These are phyloP conservation scores for Solanum tarijense DNA, from an alignment of 257 asterid species.

Conservation along the genomic window DNA sequence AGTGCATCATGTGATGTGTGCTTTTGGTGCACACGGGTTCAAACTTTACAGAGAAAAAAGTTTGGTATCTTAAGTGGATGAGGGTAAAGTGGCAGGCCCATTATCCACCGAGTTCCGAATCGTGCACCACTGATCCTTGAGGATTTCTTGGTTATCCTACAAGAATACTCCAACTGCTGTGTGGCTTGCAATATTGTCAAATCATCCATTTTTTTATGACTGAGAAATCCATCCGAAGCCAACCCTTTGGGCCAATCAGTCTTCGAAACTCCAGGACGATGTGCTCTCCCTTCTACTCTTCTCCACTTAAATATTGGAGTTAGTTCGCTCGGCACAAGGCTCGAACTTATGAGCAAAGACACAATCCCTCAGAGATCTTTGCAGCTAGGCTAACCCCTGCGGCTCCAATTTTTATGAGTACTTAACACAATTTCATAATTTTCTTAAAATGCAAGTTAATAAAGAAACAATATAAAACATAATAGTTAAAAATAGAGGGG, in stretches of 20 bases:
- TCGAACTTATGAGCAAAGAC: neutral
- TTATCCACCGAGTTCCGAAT: neutral
- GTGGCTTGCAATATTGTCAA: neutral
- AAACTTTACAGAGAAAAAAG: neutral
- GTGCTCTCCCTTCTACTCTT: neutral
- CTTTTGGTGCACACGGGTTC: neutral
- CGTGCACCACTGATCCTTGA: neutral
- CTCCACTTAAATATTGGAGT: neutral
- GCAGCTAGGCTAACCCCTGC: neutral
- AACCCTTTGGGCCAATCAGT: neutral
- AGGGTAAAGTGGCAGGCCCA: neutral
- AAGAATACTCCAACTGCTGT: neutral
- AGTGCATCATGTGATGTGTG: neutral
- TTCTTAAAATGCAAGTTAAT: neutral
- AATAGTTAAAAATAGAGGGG: neutral
- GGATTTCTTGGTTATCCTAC: neutral
- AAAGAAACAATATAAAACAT: neutral
- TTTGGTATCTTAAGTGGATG: neutral
- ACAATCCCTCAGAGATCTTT: neutral
- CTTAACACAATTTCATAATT: neutral
- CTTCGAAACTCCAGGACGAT: neutral
- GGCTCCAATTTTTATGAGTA: neutral
- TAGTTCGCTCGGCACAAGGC: neutral
- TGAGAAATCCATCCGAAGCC: neutral
- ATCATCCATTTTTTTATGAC: neutral